Percentiles rank a stretch among this genome's conserved stretches.
Conservation (phyloP, 2,329 filamentous ascomycete species). For the Fusarium sororula region DNA sequence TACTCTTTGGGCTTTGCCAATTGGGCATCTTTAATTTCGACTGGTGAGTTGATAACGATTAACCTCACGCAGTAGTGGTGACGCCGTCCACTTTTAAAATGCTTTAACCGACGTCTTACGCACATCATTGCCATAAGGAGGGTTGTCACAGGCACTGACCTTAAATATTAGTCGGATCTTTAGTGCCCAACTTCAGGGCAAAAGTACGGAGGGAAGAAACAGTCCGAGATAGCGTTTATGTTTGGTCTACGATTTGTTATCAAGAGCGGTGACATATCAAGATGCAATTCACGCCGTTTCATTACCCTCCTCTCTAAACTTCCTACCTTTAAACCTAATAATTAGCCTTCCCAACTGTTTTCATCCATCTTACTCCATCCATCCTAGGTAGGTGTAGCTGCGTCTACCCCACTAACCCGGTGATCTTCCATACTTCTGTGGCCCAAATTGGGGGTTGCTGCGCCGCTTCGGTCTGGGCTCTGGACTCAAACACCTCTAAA, state of each 20-base stretch:
- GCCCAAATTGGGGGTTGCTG: slow-evolving; percentile 18
- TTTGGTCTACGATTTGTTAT: background rate
- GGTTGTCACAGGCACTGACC: background rate
- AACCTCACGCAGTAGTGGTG: slow-evolving; percentile 27
- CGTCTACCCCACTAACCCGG: slow-evolving; percentile 11
- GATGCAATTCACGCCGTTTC: background rate
- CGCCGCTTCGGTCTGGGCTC: slow-evolving; percentile 21
- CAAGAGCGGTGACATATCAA: background rate
- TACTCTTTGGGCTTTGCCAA: slow-evolving; percentile 8
- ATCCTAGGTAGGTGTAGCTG: background rate
- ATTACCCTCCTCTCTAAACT: background rate
- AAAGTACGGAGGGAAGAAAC: background rate
- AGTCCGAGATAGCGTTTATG: background rate
- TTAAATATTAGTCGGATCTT: slow-evolving; percentile 6
- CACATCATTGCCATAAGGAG: slow-evolving; percentile 29
- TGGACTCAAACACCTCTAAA: slow-evolving; percentile 15
- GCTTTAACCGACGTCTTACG: slow-evolving; percentile 22
- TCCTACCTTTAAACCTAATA: background rate
- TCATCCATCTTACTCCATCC: background rate
- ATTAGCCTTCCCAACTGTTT: background rate
- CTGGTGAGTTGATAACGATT: slow-evolving; percentile 9
- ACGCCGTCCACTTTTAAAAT: slow-evolving; percentile 27
- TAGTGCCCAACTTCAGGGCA: slow-evolving; percentile 21
- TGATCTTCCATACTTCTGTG: slow-evolving; percentile 20
- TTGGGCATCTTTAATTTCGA: slow-evolving; percentile 18